phyloP scores from a whole-genome alignment of 805 yeast species.

The Yamadazyma kitorensis region DNA sequence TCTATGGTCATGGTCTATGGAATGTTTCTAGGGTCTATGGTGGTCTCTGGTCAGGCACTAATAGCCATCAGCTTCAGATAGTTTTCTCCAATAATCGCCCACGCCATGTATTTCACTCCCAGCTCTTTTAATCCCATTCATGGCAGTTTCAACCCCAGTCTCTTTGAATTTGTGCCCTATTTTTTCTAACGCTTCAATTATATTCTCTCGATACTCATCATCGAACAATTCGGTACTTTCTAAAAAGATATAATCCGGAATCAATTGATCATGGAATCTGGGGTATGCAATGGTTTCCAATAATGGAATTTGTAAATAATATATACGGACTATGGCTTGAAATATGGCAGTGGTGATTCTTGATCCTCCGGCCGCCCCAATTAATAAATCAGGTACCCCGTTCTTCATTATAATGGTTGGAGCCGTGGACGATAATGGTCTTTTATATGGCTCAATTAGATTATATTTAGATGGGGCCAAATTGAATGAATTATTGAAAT shows the following conservation, averaged over 20 bases:
- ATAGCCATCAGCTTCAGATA: conserved; percentile 71
- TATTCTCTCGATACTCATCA: conserved; percentile 28
- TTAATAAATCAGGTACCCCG: conserved; percentile 53
- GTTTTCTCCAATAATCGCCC: conserved; percentile 86
- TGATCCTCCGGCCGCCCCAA: conserved; percentile 96
- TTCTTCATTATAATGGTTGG: conserved; percentile 64
- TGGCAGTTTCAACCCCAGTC: conserved; percentile 37
- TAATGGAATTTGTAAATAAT: conserved; percentile 55
- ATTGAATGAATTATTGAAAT: conserved; percentile 69
- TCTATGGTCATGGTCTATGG: too few relatives aligned
- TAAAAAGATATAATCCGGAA: conserved; percentile 22
- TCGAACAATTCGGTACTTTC: conserved; percentile 5
- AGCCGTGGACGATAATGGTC: conserved; percentile 83
- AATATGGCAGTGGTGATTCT: conserved; percentile 79
- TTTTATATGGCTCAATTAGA: conserved; percentile 66
- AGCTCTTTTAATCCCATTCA: conserved; percentile 52
- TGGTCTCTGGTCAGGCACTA: too few relatives aligned
- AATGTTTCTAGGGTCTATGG: too few relatives aligned
- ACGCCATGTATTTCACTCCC: conserved; percentile 57
- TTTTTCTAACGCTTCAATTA: conserved; percentile 40
- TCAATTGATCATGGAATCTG: conserved; percentile 82
- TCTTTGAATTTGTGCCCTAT: conserved; percentile 31
- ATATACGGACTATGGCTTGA: conserved; percentile 70
- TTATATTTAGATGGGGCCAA: conserved; percentile 80
- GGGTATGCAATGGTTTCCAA: conserved; percentile 76